Conservation (phyloP, 371 early-diverging fungal species). For the Mucor indicus region DNA sequence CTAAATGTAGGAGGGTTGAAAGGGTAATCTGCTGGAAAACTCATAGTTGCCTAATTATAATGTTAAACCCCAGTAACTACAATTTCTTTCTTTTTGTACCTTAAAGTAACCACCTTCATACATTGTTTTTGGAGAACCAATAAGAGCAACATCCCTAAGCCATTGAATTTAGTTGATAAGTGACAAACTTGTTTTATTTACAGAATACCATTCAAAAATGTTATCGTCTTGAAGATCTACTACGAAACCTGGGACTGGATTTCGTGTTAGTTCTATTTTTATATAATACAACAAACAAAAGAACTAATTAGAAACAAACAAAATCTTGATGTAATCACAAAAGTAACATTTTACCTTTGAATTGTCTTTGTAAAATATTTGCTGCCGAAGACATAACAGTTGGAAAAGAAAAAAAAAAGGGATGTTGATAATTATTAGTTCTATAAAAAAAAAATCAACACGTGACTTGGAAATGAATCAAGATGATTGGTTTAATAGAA, state of each 20-base stretch:
- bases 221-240: constrained; percentile 67
- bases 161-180: neutral
- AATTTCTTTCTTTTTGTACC: constrained; percentile 36
- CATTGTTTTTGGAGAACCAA: constrained; percentile 82
- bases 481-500: too few relatives aligned
- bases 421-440: neutral
- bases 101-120: constrained; percentile 92
- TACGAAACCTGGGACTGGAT: constrained; percentile 72
- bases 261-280: constrained; percentile 47
- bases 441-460: too few relatives aligned
- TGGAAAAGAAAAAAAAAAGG: constrained; percentile 3
- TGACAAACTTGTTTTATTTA: neutral
- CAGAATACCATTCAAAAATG: constrained; percentile 52
- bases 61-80: neutral
- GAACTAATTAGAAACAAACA: neutral
- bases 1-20: constrained; percentile 77
- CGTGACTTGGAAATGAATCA: too few relatives aligned
- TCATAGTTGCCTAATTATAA: constrained; percentile 48
- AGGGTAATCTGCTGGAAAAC: constrained; percentile 55
- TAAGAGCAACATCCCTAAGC: constrained; percentile 75
- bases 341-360: constrained; percentile 40
- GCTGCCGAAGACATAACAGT: constrained; percentile 42
- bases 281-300: neutral
- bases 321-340: neutral
- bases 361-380: constrained; percentile 52